Evolutionary conservation across 2,329 filamentous ascomycete genomes (phyloP).

Genomic region (Dothistroma pini): DNA sequence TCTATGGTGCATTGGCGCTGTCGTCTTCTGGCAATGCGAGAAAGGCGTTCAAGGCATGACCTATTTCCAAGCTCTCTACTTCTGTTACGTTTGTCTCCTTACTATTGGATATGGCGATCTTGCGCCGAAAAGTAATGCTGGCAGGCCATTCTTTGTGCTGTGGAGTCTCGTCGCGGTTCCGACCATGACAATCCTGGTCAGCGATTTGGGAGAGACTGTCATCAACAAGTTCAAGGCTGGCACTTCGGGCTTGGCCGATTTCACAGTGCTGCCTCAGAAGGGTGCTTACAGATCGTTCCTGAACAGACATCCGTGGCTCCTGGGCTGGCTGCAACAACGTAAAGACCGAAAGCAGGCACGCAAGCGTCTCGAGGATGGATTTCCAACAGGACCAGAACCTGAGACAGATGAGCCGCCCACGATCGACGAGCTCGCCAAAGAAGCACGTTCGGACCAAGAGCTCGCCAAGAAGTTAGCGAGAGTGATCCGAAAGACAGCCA

Average conservation of each 20-base stretch:
- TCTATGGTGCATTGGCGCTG: slow-evolving; percentile 77
- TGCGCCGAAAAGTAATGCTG: slow-evolving; percentile 70
- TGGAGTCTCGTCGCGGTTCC: slow-evolving; percentile 85
- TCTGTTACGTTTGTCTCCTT: slow-evolving; percentile 75
- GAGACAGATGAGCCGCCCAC: slow-evolving; percentile 24
- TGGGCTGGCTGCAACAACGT: slow-evolving; percentile 37
- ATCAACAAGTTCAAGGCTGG: slow-evolving; percentile 63
- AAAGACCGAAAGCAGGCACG: slow-evolving; percentile 25
- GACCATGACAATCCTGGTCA: slow-evolving; percentile 82
- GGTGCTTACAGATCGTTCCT: slow-evolving; percentile 54
- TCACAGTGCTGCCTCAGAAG: slow-evolving; percentile 61
- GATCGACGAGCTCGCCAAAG: slow-evolving; percentile 45
- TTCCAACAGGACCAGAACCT: slow-evolving; percentile 41
- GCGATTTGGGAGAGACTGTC: slow-evolving; percentile 79
- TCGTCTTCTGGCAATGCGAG: slow-evolving; percentile 67
- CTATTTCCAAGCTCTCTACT: slow-evolving; percentile 82
- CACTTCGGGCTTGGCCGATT: slow-evolving; percentile 59
- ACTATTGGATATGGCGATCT: slow-evolving; percentile 87
- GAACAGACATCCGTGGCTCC: slow-evolving; percentile 45
- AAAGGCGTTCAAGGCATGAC: slow-evolving; percentile 52
- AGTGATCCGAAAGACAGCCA: slow-evolving; percentile 64
- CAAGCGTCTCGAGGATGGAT: slow-evolving; percentile 46
- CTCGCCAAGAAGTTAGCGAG: slow-evolving; percentile 61
- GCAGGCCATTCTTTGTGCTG: slow-evolving; percentile 85
- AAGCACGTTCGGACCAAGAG: slow-evolving; percentile 52